These are phyloP conservation scores for Rhodotorula sp. DNA, from an alignment of 1,284 basidiomycete genomes.

Conservation along the genomic window DNA sequence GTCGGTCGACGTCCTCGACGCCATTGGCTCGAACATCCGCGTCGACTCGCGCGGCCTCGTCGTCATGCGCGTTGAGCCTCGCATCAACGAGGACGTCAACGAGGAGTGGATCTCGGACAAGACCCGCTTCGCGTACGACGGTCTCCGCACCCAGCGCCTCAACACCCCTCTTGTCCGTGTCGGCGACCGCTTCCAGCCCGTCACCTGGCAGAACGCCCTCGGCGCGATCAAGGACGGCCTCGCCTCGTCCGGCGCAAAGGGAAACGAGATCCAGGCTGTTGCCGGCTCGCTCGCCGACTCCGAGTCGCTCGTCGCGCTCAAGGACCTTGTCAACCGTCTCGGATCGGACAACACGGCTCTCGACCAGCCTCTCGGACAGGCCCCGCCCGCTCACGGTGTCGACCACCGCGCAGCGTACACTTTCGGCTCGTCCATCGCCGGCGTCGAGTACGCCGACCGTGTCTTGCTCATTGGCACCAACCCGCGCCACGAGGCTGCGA, in stretches of 20 bases:
- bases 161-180: slow-evolving; percentile 88
- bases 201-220: slow-evolving; percentile 91
- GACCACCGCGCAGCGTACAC: slow-evolving; percentile 96
- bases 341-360: slow-evolving; percentile 92
- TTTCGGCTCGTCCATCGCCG: slow-evolving; percentile 92
- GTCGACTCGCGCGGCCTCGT: slow-evolving; percentile 92
- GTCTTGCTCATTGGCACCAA: slow-evolving; percentile 96
- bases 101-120: slow-evolving; percentile 99
- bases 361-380: slow-evolving; percentile 69
- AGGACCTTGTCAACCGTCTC: slow-evolving; percentile 88
- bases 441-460: slow-evolving; percentile 85
- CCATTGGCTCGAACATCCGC: slow-evolving; percentile 96
- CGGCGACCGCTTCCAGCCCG: slow-evolving; percentile 86
- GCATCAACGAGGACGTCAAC: slow-evolving; percentile 96
- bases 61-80: slow-evolving; percentile 96
- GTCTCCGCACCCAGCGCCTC: slow-evolving; percentile 90
- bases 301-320: slow-evolving; percentile 87
- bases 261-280: slow-evolving; percentile 94
- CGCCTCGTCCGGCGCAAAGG: slow-evolving; percentile 72
- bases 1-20: slow-evolving; percentile 95
- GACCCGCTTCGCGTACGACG: slow-evolving; percentile 94
- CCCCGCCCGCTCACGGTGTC: slow-evolving; percentile 69
- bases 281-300: slow-evolving; percentile 92
- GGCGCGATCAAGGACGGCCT: slow-evolving; percentile 76
- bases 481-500: slow-evolving; percentile 95